A percentile compares a stretch with the other conserved stretches of the same genome.
phyloP scores from a whole-genome alignment of 129 eudicot genomes.

The Gnaphalium uliginosum region DNA sequence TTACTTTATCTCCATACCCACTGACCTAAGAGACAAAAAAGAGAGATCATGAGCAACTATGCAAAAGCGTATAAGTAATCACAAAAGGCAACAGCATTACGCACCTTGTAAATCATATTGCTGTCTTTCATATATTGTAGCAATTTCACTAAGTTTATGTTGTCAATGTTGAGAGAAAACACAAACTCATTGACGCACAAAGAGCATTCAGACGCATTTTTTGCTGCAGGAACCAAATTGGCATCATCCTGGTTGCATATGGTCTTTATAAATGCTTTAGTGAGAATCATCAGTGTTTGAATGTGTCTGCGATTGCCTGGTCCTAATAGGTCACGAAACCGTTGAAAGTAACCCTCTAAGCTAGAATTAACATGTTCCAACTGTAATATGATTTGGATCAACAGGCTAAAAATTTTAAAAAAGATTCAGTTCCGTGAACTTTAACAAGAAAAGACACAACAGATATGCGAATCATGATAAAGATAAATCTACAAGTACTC shows the following conservation, averaged over 20 bases:
- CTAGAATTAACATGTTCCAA: constrained; percentile 70
- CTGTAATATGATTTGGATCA: constrained; percentile 45
- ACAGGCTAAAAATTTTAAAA: constrained; percentile 4
- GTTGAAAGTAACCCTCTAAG: constrained; percentile 66
- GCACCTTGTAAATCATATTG: constrained; percentile 85
- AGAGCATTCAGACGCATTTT: constrained; percentile 49
- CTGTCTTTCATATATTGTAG: constrained; percentile 80
- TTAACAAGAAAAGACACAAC: not conserved
- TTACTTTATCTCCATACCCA: constrained; percentile 75
- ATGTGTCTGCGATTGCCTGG: constrained; percentile 95
- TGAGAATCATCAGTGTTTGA: constrained; percentile 78
- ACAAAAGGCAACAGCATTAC: constrained; percentile 10
- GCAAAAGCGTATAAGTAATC: not conserved
- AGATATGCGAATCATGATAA: too few species aligned
- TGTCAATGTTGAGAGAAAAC: constrained; percentile 88
- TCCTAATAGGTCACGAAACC: constrained; percentile 74
- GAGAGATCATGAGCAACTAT: constrained; percentile 13
- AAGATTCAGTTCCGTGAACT: constrained; percentile 8
- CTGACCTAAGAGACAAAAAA: constrained; percentile 55
- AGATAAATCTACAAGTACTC: not conserved
- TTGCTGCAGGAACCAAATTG: constrained; percentile 28
- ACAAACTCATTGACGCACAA: constrained; percentile 76
- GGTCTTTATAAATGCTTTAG: constrained; percentile 62
- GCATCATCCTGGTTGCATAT: constrained; percentile 34
- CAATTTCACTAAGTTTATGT: constrained; percentile 80